Conservation (phyloP, 1,284 basidiomycete species). For the Meripilus lineatus region DNA sequence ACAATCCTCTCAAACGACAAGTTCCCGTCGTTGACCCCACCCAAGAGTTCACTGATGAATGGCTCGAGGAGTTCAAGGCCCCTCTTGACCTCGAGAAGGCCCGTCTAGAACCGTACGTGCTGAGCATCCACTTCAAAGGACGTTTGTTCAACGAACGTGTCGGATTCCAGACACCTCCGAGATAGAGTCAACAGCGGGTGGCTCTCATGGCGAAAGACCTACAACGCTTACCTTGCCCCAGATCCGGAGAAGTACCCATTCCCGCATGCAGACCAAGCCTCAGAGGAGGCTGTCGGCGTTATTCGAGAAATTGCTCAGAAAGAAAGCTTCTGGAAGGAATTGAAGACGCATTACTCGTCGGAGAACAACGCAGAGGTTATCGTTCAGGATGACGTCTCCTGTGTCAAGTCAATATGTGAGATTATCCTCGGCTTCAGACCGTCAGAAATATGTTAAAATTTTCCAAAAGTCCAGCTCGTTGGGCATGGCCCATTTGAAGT, state of each 20-base stretch:
- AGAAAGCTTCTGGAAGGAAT: constrained; percentile 53
- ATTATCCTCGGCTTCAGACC: too few relatives aligned
- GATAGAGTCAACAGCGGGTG: constrained; percentile 59
- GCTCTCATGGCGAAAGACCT: constrained; percentile 48
- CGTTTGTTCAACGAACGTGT: neutral
- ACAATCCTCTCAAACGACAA: constrained; percentile 56
- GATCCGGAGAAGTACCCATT: constrained; percentile 43
- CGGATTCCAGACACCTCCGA: constrained; percentile 40
- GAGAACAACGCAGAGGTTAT: constrained; percentile 60
- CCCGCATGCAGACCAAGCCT: constrained; percentile 50
- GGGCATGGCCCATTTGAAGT: constrained; percentile 60
- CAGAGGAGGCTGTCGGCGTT: constrained; percentile 39
- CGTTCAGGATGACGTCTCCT: constrained; percentile 65
- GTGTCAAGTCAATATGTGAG: constrained; percentile 70
- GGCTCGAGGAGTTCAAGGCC: constrained; percentile 45
- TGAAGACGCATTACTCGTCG: constrained; percentile 57
- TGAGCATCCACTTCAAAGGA: neutral
- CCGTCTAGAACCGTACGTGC: constrained; percentile 40
- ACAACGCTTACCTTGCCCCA: constrained; percentile 46
- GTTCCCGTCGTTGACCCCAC: constrained; percentile 49
- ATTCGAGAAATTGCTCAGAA: constrained; percentile 42
- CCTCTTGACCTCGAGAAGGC: constrained; percentile 34
- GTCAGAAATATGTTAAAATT: too few relatives aligned
- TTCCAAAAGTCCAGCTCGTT: constrained; percentile 55
- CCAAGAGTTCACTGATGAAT: constrained; percentile 50